Evolutionary conservation across 805 yeast genomes (phyloP).

Genomic region (Komagataella phaffii): DNA sequence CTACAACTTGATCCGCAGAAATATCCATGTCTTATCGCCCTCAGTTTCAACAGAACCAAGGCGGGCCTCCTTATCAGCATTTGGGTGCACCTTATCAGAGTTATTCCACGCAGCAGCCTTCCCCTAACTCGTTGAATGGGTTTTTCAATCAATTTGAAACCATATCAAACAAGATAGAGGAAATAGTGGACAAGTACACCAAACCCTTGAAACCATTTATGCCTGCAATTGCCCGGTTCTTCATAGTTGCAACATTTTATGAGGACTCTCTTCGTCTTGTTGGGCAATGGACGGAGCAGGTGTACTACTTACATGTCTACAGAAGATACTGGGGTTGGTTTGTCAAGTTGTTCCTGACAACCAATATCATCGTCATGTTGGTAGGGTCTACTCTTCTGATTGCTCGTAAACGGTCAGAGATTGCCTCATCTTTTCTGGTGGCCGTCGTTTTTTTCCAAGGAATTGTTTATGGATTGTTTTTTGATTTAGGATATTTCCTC

Average conservation of each 20-base stretch:
- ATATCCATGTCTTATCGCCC: background rate
- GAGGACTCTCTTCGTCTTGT: conserved; percentile 80
- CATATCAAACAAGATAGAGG: conserved; percentile 28
- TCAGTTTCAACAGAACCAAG: background rate
- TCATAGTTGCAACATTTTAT: conserved; percentile 85
- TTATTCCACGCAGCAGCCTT: background rate
- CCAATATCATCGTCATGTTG: conserved; percentile 59
- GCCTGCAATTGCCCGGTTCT: conserved; percentile 78
- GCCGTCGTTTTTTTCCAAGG: conserved; percentile 76
- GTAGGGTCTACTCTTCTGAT: conserved; percentile 62
- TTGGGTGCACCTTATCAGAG: background rate
- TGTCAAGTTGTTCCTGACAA: conserved; percentile 54
- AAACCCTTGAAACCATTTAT: conserved; percentile 55
- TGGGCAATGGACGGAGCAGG: conserved; percentile 87
- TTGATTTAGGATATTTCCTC: conserved; percentile 69
- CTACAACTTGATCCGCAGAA: background rate
- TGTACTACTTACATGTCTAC: conserved; percentile 66
- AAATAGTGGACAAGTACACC: conserved; percentile 32
- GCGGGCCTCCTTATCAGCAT: background rate
- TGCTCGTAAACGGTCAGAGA: conserved; percentile 49
- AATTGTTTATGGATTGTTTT: conserved; percentile 72
- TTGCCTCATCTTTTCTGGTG: conserved; percentile 58
- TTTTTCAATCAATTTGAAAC: background rate
- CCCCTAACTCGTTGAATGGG: background rate
- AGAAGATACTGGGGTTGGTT: conserved; percentile 70